Evolutionary conservation across 441 rosid genomes (phyloP), one percentile per base, ranked within the genome.

Genomic region (Gossypium gossypioides): DNA sequence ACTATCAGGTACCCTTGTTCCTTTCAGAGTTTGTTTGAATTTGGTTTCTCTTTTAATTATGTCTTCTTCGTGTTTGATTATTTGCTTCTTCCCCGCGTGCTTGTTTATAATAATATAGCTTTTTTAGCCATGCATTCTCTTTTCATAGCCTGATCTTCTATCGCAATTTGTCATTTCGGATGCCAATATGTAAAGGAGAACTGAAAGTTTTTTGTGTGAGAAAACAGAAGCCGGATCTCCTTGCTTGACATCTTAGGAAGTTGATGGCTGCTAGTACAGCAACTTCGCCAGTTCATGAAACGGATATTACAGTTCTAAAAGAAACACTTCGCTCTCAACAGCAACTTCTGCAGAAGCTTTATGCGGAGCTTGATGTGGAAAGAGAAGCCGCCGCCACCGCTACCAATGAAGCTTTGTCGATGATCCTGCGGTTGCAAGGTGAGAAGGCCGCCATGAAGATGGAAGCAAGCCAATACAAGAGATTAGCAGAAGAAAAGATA

Each of bases 381-480:
- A 84, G 97, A 12, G 99, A 94, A 77, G 86, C 99, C 4, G 80
- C 97, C 2, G 76, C 94, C 0, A 78, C 89, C 0, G 97, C 97
- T 1, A 86, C 95, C 1, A 87, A 85, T 27, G 97, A 94, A 57
- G 94, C 99, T 13, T 78, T 94, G 27, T 87, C 99, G 0, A 92
- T 92, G 99, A 94, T 94, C 16, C 74, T 92, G 7, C 87, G 97
- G 1, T 76, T 94, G 76, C 99, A 94, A 63, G 91, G 88, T 0
- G 99, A 94, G 72, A 92, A 90, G 81, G 89, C 97, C 4, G 84
- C 79, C 0, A 48, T 92, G 76, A 80, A 83, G 82, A 85, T 94
- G 97, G 99, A 94, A 75, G 91, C 99, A 0, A 88, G 84, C 69
- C 97, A 94, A 55, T 94, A 92, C 77, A 90, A 88, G 82, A 90